Evolutionary conservation across 441 rosid species (phyloP), one percentile per base, ranked within the genome.

Genomic region (Bocquillonia castaneifolia): DNA sequence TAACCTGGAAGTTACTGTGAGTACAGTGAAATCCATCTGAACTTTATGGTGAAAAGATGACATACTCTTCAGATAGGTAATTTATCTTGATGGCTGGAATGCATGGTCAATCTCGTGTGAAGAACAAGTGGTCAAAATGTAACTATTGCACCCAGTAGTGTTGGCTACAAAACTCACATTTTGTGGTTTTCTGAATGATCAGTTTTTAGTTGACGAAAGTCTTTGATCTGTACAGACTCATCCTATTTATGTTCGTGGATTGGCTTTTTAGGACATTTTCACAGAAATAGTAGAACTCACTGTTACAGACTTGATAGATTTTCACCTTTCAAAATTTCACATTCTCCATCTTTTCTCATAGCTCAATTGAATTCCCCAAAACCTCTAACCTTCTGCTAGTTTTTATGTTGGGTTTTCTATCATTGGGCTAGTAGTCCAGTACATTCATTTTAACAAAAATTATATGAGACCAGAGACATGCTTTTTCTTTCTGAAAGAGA

Each of bases 11-110:
- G 67, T 65, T 74, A n/a, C 63, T 66, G 72, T 54, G 56, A 69
- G 77, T 64, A 67, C 60, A 64, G 36, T 47, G 61, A 70, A 69
- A 51, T 62, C 42, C 60, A 3, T 57, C 52, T 70, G 74, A 67
- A 62, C 37, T 70, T 76, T n/a, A 54, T 63, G 63, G 66, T 70
- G 70, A 65, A 65, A 64, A 61, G 57, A 60, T 68, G 44, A 51
- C 59, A 64, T 29, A 32, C 62, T 45, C 64, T 36, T 56, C 66
- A 37, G 28, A 56, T 62, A 59, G 36, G 13, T 58, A 39, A 55
- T 64, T n/a, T 52, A 34, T 54, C 14, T 44, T 20, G 17, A 52
- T 48, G 59, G 74, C 70, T 54, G 54, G 55, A 60, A 50, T 52
- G 59, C 57, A 44, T 64, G 61, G 40, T 63, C 57, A 64, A 53